phyloP scores from a whole-genome alignment of 1,139 yeast species.

The Kodamaea fungicola region DNA sequence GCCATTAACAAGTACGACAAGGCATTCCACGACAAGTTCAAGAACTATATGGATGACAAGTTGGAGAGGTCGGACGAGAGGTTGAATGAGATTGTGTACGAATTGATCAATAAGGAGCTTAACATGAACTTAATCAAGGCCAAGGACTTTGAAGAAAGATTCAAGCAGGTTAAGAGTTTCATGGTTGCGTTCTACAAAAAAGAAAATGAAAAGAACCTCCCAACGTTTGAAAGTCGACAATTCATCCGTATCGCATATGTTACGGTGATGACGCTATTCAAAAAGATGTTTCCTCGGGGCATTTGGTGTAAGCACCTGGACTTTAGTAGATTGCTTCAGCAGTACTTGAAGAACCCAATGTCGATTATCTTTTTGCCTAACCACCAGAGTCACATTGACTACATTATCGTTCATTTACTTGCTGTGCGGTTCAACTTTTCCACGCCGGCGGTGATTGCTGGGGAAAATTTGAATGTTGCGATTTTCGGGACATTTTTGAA shows the following conservation, averaged over 20 bases:
- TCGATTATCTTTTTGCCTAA: slow-evolving; percentile 45
- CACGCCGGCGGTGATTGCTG: slow-evolving; percentile 62
- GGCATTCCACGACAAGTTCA: slow-evolving; percentile 27
- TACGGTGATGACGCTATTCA: slow-evolving; percentile 33
- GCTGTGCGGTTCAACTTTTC: slow-evolving; percentile 56
- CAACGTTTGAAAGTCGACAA: slow-evolving; percentile 23
- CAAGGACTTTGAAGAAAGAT: slow-evolving; percentile 31
- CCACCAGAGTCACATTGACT: slow-evolving; percentile 66
- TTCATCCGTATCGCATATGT: slow-evolving; percentile 36
- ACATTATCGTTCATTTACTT: slow-evolving; percentile 57
- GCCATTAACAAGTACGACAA: slow-evolving; percentile 32
- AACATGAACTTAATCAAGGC: slow-evolving; percentile 39
- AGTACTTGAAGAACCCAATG: slow-evolving; percentile 41
- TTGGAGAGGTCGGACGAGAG: slow-evolving; percentile 31
- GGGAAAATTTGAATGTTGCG: slow-evolving; percentile 65
- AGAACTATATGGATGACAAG: slow-evolving; percentile 31
- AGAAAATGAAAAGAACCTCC: slow-evolving; percentile 39
- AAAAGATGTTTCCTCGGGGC: slow-evolving; percentile 43
- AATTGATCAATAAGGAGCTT: slow-evolving; percentile 38
- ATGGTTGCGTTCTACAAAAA: slow-evolving; percentile 37
- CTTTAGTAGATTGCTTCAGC: slow-evolving; percentile 26
- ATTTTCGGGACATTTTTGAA: slow-evolving; percentile 49
- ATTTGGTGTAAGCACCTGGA: slow-evolving; percentile 40
- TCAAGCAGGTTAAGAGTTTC: slow-evolving; percentile 35
- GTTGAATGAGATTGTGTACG: slow-evolving; percentile 38